Conservation (phyloP, 441 rosid genomes). For the Theobroma grandiflorum region DNA sequence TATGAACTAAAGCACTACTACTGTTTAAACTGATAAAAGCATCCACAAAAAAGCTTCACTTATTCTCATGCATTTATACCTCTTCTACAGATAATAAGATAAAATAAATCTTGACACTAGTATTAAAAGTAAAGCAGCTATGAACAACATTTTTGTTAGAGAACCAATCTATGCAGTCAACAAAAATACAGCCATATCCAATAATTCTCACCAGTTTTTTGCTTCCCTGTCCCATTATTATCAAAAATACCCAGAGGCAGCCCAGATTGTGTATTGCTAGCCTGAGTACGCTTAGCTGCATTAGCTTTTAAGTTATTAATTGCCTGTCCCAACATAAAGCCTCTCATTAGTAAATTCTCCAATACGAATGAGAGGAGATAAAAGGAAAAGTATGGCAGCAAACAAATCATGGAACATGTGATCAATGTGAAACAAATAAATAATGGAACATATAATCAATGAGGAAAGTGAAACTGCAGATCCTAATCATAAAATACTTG, state of each 20-base stretch:
- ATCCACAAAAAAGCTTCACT: neutral
- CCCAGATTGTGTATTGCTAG: constrained; percentile 44
- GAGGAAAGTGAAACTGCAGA: neutral
- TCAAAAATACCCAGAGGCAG: constrained; percentile 78
- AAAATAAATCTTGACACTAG: neutral
- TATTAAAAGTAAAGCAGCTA: neutral
- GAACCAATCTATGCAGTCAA: neutral
- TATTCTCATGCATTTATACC: constrained; percentile 1
- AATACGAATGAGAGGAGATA: constrained; percentile 1
- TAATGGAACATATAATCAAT: neutral
- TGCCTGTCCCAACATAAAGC: constrained; percentile 55
- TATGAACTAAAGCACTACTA: neutral
- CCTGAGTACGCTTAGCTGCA: constrained; percentile 51
- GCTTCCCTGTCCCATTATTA: constrained; percentile 40
- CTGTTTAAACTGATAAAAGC: neutral
- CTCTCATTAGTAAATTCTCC: constrained; percentile 26
- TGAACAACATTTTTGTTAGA: neutral
- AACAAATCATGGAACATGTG: neutral
- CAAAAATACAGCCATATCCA: neutral
- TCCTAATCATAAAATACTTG: neutral
- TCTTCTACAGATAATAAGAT: neutral
- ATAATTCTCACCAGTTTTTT: constrained; percentile 52
- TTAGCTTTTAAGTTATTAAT: constrained; percentile 65
- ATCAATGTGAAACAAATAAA: neutral
- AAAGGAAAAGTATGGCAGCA: neutral